Base-by-base conservation (phyloP, 179 eudicot genomes). In the Silene noctiflora region DNA sequence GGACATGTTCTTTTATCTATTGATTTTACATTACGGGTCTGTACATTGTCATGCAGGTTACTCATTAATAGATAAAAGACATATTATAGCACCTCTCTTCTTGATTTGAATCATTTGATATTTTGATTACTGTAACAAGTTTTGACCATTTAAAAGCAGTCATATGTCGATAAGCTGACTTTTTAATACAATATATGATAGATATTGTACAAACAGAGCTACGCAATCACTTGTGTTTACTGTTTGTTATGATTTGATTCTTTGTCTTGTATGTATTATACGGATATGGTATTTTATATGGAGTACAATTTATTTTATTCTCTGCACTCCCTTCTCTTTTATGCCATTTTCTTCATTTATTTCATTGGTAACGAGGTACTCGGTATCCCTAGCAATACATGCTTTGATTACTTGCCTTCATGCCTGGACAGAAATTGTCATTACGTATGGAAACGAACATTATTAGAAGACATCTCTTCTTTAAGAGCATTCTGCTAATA, bases 21-120 rank as follows among this genome's bases (percentile, higher is more conserved):
- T 35, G 59, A 55, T 27, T 66, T 66, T 59, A 19, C 67, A 55
- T 75, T 75, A 51, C 31, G 46, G 58, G 35, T 31, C 35, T 31
- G 35, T 31, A 3, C 24, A 19, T 25, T 70, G 74, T 70, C 39
- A 51, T 46, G 58, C 1, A 19, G 65, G 25, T 48, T 66, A 66
- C 69, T 66, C 11, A 6, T 66, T 4, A 31, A 29, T 22, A 16
- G 46, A 66, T 31, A 66, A 66, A 63, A 66, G 11, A 66, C 17
- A 19, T 9, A 20, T 61, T 1, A 61, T 61, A 1, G 10, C 65
- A 61, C 27, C 1, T 25, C 25, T 22, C n/a, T 25, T 71, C 11
- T 29, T 71, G 48, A 14, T 61, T 27, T 61, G 29, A 61, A 51
- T 51, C 16, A 12, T 51, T 51, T 51, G n/a, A n/a, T n/a, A n/a